These are phyloP conservation scores for Pouteria campechiana DNA, from an alignment of 179 eudicot genomes.

Conservation along the genomic window DNA sequence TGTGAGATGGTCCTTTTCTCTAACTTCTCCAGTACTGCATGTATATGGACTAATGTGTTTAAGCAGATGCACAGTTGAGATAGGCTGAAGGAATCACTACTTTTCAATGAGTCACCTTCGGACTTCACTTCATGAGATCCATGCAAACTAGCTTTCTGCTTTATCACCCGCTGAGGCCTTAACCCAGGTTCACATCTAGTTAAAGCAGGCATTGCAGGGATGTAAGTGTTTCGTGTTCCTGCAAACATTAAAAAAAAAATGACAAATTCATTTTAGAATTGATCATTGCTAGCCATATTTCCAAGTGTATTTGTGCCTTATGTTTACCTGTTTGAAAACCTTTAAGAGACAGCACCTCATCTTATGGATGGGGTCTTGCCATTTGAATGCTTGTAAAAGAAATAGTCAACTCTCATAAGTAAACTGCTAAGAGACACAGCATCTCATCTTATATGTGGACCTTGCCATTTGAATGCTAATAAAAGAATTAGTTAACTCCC, in stretches of 20 bases:
- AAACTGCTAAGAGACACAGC: no score
- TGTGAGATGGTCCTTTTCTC: constrained; percentile 44
- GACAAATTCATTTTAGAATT: no score
- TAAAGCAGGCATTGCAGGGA: constrained; percentile 68
- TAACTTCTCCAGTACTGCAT: constrained; percentile 45
- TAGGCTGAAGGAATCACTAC: constrained; percentile 33
- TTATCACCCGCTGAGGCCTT: constrained; percentile 39
- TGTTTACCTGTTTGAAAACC: no score
- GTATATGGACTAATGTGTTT: constrained; percentile 59
- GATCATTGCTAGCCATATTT: no score
- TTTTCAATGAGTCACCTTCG: constrained; percentile 29
- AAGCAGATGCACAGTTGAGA: constrained; percentile 71
- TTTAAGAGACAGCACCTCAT: no score
- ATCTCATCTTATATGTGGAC: no score
- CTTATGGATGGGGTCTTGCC: no score
- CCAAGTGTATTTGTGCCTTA: no score
- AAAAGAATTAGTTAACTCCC: no score
- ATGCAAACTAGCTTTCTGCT: constrained; percentile 53
- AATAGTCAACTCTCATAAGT: no score
- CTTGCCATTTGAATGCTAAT: no score
- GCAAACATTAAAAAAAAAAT: constrained; percentile 8
- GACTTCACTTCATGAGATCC: constrained; percentile 35
- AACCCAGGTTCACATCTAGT: constrained; percentile 77
- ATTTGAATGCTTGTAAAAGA: no score
- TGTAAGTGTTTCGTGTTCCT: constrained; percentile 51